Evolutionary conservation across 139 green algal species (phyloP).

Genomic region (Diplosphaera chodatii): DNA sequence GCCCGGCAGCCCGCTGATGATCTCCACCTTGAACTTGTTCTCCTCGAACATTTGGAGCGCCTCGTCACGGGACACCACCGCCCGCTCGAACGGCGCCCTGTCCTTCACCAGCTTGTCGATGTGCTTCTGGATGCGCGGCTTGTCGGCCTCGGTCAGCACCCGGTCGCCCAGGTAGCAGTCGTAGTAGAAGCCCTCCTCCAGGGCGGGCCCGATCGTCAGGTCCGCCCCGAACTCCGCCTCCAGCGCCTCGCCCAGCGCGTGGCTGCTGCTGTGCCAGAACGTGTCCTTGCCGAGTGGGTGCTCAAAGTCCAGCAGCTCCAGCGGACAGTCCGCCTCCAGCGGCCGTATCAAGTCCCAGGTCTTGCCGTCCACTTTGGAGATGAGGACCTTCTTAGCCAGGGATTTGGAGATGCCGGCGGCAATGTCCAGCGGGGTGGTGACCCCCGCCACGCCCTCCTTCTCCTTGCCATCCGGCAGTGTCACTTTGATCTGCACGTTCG

Average conservation of each 20-base stretch:
- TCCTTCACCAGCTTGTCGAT: conserved; percentile 81
- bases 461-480: conserved; percentile 76
- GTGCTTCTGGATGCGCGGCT: conserved; percentile 64
- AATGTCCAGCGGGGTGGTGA: conserved; percentile 91
- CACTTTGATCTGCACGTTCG: conserved; percentile 64
- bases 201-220: conserved; percentile 90
- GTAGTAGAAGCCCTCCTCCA: conserved; percentile 99
- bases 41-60: conserved; percentile 94
- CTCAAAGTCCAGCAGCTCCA: conserved; percentile 85
- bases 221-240: conserved; percentile 92
- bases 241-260: conserved; percentile 91
- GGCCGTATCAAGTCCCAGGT: conserved; percentile 87
- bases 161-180: conserved; percentile 89
- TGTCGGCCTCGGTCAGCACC: conserved; percentile 69
- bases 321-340: conserved; percentile 77
- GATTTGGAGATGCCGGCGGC: conserved; percentile 76
- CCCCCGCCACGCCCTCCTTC: conserved; percentile 62
- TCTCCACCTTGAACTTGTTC: conserved; percentile 99
- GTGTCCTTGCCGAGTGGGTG: conserved; percentile 81
- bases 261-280: conserved; percentile 93
- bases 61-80: conserved; percentile 84
- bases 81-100: conserved; percentile 84
- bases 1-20: conserved; percentile 79
- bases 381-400: conserved; percentile 85
- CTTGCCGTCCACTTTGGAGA: conserved; percentile 75